A percentile compares a stretch with the other conserved stretches of the same genome.
phyloP scores from a whole-genome alignment of 2,329 filamentous ascomycete species.

The Ophiostoma sp. region DNA sequence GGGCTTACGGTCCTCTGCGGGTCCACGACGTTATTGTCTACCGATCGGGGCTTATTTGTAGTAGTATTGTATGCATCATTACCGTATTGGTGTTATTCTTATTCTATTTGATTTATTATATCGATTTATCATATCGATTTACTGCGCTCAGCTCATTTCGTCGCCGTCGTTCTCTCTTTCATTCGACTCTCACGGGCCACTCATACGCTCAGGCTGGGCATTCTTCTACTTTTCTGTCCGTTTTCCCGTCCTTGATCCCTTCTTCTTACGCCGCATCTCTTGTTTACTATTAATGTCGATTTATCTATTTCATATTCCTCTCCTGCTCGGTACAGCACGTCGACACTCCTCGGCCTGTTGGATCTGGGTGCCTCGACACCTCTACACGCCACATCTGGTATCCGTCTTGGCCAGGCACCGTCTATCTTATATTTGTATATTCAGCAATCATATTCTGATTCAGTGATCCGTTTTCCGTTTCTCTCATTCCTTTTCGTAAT shows the following conservation, averaged over 20 bases:
- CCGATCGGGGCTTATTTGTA: slow-evolving; percentile 5
- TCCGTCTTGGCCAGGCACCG: slow-evolving; percentile 1
- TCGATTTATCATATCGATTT: background rate
- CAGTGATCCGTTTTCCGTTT: background rate
- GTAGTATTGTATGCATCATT: background rate
- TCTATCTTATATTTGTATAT: background rate
- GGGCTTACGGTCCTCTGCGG: background rate
- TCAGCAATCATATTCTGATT: background rate
- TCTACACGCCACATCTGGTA: background rate
- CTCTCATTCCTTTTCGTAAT: background rate
- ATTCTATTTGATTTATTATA: background rate
- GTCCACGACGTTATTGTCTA: slow-evolving; percentile 3
- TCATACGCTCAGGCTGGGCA: no score
- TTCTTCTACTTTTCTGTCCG: background rate
- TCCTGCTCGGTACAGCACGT: no score
- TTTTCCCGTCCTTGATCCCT: background rate
- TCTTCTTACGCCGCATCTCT: background rate
- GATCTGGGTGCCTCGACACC: background rate
- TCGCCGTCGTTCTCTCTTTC: slow-evolving; percentile 4
- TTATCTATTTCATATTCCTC: no score
- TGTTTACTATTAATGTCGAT: background rate
- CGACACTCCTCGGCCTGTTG: background rate
- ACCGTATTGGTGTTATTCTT: background rate
- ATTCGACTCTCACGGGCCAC: background rate
- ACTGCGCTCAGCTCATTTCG: background rate